These are phyloP conservation scores for Trichosporon sp. DNA, from an alignment of 1,284 basidiomycete species.

Conservation along the genomic window DNA sequence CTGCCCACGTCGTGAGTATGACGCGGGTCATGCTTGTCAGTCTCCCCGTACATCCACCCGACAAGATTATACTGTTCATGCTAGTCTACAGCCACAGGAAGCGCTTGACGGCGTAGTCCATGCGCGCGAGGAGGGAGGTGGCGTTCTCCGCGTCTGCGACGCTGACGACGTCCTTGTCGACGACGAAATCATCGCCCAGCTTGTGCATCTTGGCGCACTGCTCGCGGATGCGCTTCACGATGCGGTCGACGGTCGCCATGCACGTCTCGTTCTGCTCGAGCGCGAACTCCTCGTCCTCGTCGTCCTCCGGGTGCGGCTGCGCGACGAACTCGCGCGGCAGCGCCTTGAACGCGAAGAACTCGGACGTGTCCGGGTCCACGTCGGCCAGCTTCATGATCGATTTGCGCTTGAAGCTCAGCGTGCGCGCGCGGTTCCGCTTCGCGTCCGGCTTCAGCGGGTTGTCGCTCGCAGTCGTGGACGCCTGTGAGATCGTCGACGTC, in stretches of 20 bases:
- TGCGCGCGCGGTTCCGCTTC: constrained; percentile 16
- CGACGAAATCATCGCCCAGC: constrained; percentile 53
- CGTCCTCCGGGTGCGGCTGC: background rate
- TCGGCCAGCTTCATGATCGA: constrained; percentile 20
- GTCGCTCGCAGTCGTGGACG: background rate
- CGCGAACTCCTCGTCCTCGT: constrained; percentile 37
- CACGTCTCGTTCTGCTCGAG: constrained; percentile 67
- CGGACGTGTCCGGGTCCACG: constrained; percentile 24
- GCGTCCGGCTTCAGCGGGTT: background rate
- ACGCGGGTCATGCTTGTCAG: too few relatives aligned
- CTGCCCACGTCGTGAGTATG: too few relatives aligned
- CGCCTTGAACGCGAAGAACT: constrained; percentile 53
- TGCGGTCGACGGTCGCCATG: constrained; percentile 66
- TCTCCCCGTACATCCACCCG: background rate
- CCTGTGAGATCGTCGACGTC: background rate
- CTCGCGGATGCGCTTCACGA: constrained; percentile 64
- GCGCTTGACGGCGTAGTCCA: constrained; percentile 85
- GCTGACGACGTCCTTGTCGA: constrained; percentile 67
- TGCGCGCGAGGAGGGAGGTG: constrained; percentile 77
- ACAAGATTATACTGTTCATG: background rate
- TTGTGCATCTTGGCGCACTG: constrained; percentile 60
- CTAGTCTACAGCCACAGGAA: constrained; percentile 64
- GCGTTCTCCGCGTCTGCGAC: constrained; percentile 72
- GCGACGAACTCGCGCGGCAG: constrained; percentile 45
- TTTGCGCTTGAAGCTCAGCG: constrained; percentile 3